Conservation (phyloP, 164 flowering plant species). For the Liriodendron chinense region DNA sequence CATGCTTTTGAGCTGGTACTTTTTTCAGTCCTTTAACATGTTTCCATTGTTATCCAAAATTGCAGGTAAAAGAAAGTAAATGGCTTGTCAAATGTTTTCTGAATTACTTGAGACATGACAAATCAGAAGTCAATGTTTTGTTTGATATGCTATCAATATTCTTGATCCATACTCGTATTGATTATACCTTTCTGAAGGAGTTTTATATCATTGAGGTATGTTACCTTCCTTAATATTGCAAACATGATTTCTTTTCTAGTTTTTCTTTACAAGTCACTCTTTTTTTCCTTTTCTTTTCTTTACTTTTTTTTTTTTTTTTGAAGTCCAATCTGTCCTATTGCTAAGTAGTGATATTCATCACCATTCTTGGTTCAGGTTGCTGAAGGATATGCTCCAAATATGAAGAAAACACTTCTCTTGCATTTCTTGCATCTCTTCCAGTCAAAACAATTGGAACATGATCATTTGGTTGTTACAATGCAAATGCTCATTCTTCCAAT, state of each 20-base stretch:
- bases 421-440: constrained; percentile 87
- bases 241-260: neutral
- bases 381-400: constrained; percentile 80
- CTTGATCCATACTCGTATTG: constrained; percentile 80
- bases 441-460: constrained; percentile 82
- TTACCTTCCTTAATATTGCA: neutral
- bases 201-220: constrained; percentile 94
- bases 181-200: constrained; percentile 96
- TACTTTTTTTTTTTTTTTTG: neutral
- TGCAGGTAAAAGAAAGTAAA: constrained; percentile 99
- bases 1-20: neutral
- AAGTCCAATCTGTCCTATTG: neutral
- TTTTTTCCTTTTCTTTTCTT: neutral
- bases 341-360: neutral
- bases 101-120: constrained; percentile 90
- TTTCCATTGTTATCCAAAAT: neutral
- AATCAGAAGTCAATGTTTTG: constrained; percentile 78
- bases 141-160: constrained; percentile 95
- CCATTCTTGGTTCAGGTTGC: constrained; percentile 59
- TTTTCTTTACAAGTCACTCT: neutral
- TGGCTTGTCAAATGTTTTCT: constrained; percentile 99
- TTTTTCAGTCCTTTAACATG: neutral
- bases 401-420: constrained; percentile 78
- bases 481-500: constrained; percentile 99
- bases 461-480: constrained; percentile 92